Conservation (phyloP, 345 rosid genomes). For the Linum trigynum region DNA sequence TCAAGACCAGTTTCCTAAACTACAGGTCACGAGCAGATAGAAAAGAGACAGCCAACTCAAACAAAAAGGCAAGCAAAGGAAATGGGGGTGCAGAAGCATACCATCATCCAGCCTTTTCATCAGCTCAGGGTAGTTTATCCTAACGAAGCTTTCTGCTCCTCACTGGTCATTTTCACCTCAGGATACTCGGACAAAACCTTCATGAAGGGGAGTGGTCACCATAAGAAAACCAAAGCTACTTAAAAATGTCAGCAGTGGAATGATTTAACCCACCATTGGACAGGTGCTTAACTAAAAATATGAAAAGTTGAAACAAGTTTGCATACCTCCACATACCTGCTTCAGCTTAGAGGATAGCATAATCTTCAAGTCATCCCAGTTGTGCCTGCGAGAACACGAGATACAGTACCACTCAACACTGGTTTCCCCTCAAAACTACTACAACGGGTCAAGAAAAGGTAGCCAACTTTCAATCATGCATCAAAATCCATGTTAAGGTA, state of each 20-base stretch:
- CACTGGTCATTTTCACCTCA: conserved; percentile 54
- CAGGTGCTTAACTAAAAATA: background rate
- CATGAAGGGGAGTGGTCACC: conserved; percentile 12
- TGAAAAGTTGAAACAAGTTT: conserved; percentile 13
- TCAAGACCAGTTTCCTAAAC: too few species aligned
- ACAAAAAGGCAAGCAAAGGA: conserved; percentile 5
- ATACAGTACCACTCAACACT: background rate
- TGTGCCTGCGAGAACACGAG: conserved; percentile 44
- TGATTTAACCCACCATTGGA: background rate
- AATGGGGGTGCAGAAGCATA: conserved; percentile 17
- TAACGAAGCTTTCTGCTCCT: conserved; percentile 51
- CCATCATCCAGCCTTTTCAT: conserved; percentile 69
- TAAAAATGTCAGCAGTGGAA: too few species aligned
- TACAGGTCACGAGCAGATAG: background rate
- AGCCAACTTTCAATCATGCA: too few species aligned
- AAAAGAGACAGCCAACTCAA: background rate
- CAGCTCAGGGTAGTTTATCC: conserved; percentile 64
- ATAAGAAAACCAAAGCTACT: background rate
- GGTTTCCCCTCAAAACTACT: too few species aligned
- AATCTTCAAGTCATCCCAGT: conserved; percentile 76
- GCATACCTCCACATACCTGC: conserved; percentile 94
- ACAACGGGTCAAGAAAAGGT: too few species aligned
- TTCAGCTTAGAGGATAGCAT: conserved; percentile 72
- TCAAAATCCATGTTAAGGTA: too few species aligned
- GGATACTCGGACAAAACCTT: conserved; percentile 85